Conservation (phyloP, 2,329 filamentous ascomycete species). For the Xylariaceae sp. region DNA sequence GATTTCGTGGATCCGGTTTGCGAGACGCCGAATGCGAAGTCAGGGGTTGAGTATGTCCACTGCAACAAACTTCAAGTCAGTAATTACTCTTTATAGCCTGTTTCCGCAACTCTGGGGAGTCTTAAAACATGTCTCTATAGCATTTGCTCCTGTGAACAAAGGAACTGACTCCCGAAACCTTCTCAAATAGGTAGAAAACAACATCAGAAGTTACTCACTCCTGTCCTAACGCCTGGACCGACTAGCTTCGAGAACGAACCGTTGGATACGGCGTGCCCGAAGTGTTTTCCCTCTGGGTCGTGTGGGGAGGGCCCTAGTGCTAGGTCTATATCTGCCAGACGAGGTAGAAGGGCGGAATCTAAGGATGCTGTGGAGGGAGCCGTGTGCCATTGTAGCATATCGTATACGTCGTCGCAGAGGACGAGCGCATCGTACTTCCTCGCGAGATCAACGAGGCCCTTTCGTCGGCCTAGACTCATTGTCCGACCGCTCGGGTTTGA, state of each 20-base stretch:
- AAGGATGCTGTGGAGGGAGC: slow-evolving; percentile 17
- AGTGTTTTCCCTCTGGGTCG: slow-evolving; percentile 39
- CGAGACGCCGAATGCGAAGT: slow-evolving; percentile 49
- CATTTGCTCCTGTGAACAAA: no score
- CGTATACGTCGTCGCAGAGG: slow-evolving; percentile 89
- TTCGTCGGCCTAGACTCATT: slow-evolving; percentile 67
- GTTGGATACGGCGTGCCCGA: slow-evolving; percentile 82
- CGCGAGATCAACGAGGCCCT: slow-evolving; percentile 71
- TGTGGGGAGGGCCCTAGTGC: slow-evolving; percentile 53
- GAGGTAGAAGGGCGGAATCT: slow-evolving; percentile 59
- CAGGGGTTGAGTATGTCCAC: slow-evolving; percentile 56
- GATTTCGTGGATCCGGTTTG: slow-evolving; percentile 53
- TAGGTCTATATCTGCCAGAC: slow-evolving; percentile 76
- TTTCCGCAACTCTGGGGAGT: no score
- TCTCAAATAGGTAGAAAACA: background rate
- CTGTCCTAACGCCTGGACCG: slow-evolving; percentile 76
- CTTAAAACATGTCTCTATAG: no score
- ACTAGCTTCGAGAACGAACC: slow-evolving; percentile 87
- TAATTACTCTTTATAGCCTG: no score
- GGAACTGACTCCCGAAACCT: no score
- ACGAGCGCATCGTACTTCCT: slow-evolving; percentile 78
- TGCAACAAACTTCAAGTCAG: background rate
- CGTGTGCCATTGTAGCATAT: slow-evolving; percentile 80
- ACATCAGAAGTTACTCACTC: slow-evolving; percentile 31
- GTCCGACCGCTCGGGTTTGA: slow-evolving; percentile 85